These are phyloP conservation scores for Gloeostereum incarnatum DNA, from an alignment of 768 basidiomycete genomes.

Conservation along the genomic window DNA sequence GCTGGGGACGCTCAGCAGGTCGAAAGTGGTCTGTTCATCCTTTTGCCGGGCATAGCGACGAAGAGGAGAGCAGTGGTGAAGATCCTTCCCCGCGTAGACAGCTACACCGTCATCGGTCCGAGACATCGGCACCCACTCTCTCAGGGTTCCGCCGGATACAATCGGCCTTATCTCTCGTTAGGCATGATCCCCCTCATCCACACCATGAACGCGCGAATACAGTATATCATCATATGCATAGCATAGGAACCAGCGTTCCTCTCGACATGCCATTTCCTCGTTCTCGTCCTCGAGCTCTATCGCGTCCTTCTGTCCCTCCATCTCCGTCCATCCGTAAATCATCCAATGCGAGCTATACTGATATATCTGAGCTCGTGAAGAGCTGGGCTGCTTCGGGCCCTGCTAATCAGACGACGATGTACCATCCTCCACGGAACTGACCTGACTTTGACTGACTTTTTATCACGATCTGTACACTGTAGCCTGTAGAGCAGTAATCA, in stretches of 20 bases:
- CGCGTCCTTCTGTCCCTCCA: slow-evolving; percentile 21
- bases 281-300: not conserved
- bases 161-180: slow-evolving; percentile 3
- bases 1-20: slow-evolving; percentile 46
- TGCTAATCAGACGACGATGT: slow-evolving; percentile 46
- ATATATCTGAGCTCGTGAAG: slow-evolving; percentile 48
- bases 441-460: too few relatives aligned
- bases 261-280: not conserved
- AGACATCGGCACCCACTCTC: not conserved
- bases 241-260: slow-evolving; percentile 1
- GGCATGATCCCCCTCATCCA: not conserved
- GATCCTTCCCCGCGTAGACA: slow-evolving; percentile 1
- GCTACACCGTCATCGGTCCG: not conserved
- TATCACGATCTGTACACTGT: too few relatives aligned
- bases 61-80: slow-evolving; percentile 5
- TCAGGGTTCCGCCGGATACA: slow-evolving; percentile 1
- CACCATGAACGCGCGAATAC: not conserved
- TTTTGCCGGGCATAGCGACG: slow-evolving; percentile 15
- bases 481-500: too few relatives aligned
- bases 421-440: slow-evolving; percentile 14
- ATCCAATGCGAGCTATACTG: slow-evolving; percentile 42
- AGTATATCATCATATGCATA: not conserved
- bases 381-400: slow-evolving; percentile 50
- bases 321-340: slow-evolving; percentile 38
- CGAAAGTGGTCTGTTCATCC: slow-evolving; percentile 18